These are phyloP conservation scores for Rasamsonia emersonii DNA, from an alignment of 2,329 filamentous ascomycete genomes.

Conservation along the genomic window DNA sequence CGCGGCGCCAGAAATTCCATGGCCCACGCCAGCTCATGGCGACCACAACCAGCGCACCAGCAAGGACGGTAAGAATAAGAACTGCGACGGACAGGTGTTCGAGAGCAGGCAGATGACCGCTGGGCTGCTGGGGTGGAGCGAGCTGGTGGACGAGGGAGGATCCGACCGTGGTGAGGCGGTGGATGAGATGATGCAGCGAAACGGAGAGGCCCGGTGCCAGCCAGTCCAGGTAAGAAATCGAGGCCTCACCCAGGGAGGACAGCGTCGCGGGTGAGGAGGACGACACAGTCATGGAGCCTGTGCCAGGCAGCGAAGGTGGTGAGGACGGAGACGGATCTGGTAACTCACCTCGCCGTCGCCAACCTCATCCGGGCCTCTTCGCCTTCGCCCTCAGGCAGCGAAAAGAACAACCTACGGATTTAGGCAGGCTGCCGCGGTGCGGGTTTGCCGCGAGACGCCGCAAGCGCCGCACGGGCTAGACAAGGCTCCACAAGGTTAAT, in stretches of 20 bases:
- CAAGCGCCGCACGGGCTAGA: no score
- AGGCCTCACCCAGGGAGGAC: conserved; percentile 33
- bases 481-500: no score
- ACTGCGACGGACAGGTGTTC: conserved; percentile 10
- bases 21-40: conserved; percentile 29
- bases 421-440: no score
- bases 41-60: conserved; percentile 20
- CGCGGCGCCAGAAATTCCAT: conserved; percentile 25
- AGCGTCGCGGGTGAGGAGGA: conserved; percentile 27
- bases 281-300: conserved; percentile 27
- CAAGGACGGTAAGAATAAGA: conserved; percentile 18
- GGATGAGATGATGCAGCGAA: conserved; percentile 24
- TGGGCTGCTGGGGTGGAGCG: conserved; percentile 15
- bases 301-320: conserved; percentile 1
- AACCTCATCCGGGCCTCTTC: no score
- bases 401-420: no score
- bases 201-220: conserved; percentile 22
- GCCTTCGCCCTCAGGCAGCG: no score
- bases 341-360: conserved; percentile 1
- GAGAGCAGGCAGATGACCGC: not conserved
- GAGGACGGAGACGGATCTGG: not conserved
- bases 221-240: conserved; percentile 29
- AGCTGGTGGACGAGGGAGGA: conserved; percentile 13
- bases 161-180: no score
- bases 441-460: no score